Evolutionary conservation across 257 asterid genomes (phyloP), one percentile per base, ranked within the genome.

Genomic region (Avicennia marina): DNA sequence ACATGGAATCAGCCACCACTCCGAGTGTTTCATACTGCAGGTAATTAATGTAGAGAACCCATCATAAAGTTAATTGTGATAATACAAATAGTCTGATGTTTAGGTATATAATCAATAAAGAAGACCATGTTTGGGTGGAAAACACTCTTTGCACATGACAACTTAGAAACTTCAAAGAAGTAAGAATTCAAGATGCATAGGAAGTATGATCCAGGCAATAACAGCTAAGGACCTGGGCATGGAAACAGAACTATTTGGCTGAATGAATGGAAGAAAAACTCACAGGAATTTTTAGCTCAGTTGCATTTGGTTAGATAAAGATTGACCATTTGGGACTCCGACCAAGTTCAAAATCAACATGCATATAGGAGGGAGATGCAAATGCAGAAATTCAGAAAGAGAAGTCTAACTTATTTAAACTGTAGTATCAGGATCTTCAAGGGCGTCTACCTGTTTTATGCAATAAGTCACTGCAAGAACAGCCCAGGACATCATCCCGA

Each of bases 401-500:
- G 27, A 39, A 17, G 3, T 4, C 17, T 15, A 26, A 6, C 21
- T 26, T 15, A 63, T 21, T 24, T 45, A 18, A 5, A n/a, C 25
- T 20, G 27, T 31, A 18, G 41, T 27, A 55, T 36, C 40, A n/a
- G n/a, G n/a, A 39, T 18, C 18, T 33, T 24, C n/a, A 18, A 48
- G 34, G 32, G 27, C 44, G 67, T 27, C 11, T 72, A 91, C 98
- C 98, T 91, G 98, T 69, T 91, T 91, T 68, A 91, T 85, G 84
- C 96, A 88, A 70, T 88, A 91, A 11, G 98, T 91, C 61, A 91
- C 71, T 29, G 96, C 84, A 71, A 91, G 96, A 72, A 91, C 96
- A 43, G 88, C 98, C 98, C 98, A 91, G 34, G 96, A 83, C 90
- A 91, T 91, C 98, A 91, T 91, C 66, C 98, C 98, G 58, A 91